Evolutionary conservation across 306 rosid genomes (phyloP).

Genomic region (Malus fusca): DNA sequence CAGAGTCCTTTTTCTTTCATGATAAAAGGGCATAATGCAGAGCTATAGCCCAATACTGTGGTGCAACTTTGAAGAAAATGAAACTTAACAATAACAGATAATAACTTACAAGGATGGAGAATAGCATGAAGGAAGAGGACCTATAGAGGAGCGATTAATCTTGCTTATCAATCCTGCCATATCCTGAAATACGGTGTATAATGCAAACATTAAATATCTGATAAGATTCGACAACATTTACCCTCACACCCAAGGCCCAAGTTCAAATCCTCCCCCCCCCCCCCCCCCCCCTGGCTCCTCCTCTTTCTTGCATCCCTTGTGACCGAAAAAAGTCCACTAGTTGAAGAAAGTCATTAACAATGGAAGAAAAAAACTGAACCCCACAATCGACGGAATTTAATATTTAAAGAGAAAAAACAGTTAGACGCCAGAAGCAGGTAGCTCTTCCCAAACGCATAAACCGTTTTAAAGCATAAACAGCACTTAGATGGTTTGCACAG

Average conservation of each 20-base stretch:
- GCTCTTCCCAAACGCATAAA: neutral
- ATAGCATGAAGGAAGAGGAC: conserved; percentile 91
- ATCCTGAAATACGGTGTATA: conserved; percentile 56
- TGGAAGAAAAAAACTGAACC: neutral
- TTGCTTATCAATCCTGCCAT: conserved; percentile 99
- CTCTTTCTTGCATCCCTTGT: neutral
- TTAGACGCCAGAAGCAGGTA: neutral
- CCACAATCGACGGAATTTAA: neutral
- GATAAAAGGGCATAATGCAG: neutral
- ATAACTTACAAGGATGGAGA: conserved; percentile 83
- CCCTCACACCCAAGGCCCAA: neutral
- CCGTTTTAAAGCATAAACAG: neutral
- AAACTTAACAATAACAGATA: conserved; percentile 11
- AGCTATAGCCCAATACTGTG: neutral
- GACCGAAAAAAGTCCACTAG: neutral
- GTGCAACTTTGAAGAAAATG: neutral
- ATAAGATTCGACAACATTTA: neutral
- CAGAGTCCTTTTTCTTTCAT: neutral
- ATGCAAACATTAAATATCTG: conserved; percentile 14
- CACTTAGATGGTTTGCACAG: neutral
- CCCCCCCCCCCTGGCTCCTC: neutral
- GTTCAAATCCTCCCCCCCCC: neutral
- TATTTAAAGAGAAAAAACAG: neutral
- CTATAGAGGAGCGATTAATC: conserved; percentile 93
- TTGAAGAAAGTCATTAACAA: neutral